These are phyloP conservation scores for Pseudonitzschia delicatissima DNA, from an alignment of 108 stramenopile genomes.

Conservation along the genomic window DNA sequence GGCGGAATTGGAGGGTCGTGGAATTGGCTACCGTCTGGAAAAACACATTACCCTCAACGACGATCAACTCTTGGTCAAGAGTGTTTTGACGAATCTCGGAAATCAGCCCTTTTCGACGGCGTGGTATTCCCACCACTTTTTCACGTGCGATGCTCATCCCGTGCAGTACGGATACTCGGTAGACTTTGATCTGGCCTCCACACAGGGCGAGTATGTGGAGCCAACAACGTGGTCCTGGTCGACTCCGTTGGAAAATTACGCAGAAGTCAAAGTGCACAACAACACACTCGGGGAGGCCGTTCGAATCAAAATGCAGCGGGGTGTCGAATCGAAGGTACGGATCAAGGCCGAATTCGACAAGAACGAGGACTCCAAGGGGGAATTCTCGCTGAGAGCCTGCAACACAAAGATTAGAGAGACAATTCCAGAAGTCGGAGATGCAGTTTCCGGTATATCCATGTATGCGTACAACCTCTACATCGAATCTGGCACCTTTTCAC, in stretches of 20 bases:
- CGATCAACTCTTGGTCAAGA: slow-evolving; percentile 52
- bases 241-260: slow-evolving; percentile 53
- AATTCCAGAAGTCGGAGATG: slow-evolving; percentile 57
- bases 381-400: slow-evolving; percentile 60
- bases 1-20: slow-evolving; percentile 30
- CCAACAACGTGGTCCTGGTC: slow-evolving; percentile 70
- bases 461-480: slow-evolving; percentile 79
- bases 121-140: slow-evolving; percentile 86
- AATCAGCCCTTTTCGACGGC: slow-evolving; percentile 67
- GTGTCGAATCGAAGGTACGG: slow-evolving; percentile 53
- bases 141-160: slow-evolving; percentile 63
- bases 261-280: slow-evolving; percentile 27
- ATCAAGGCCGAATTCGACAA: slow-evolving; percentile 78
- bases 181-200: slow-evolving; percentile 52
- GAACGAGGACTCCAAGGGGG: slow-evolving; percentile 52
- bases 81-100: slow-evolving; percentile 66
- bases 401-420: slow-evolving; percentile 50
- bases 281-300: slow-evolving; percentile 27
- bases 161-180: slow-evolving; percentile 60
- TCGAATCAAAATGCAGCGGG: slow-evolving; percentile 43
- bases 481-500: slow-evolving; percentile 72
- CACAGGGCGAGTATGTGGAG: slow-evolving; percentile 54
- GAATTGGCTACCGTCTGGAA: slow-evolving; percentile 59
- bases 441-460: slow-evolving; percentile 46
- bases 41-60: slow-evolving; percentile 54